Conservation (phyloP, 2,329 filamentous ascomycete genomes). For the Thelonectria rubi region DNA sequence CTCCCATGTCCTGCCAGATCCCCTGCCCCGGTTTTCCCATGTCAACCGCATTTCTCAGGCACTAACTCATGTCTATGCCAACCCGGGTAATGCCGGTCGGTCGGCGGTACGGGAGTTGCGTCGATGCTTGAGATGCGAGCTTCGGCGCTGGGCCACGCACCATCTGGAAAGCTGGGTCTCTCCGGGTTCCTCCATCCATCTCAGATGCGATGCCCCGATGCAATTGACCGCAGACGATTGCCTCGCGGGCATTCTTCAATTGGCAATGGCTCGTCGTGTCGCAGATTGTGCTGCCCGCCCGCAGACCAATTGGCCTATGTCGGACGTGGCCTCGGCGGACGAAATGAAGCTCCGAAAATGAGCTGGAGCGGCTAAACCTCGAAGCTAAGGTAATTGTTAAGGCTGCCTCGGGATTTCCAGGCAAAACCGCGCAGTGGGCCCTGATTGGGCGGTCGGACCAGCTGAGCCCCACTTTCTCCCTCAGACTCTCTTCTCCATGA, state of each 20-base stretch:
- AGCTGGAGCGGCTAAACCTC: conserved; percentile 35
- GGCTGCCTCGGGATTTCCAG: conserved; percentile 51
- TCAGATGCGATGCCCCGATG: conserved; percentile 13
- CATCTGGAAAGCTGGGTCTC: conserved; percentile 8
- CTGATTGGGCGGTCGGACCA: conserved; percentile 49
- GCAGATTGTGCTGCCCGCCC: neutral
- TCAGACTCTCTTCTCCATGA: conserved; percentile 54
- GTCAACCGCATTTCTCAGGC: conserved; percentile 39
- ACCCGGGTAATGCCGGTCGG: conserved; percentile 44
- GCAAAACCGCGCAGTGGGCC: conserved; percentile 49
- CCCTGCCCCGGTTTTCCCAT: conserved; percentile 21
- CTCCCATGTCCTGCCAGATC: conserved; percentile 11
- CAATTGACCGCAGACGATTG: conserved; percentile 30
- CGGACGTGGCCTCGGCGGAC: conserved; percentile 34
- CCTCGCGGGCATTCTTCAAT: conserved; percentile 4
- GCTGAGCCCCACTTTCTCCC: conserved; percentile 51
- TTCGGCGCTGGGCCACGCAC: conserved; percentile 28
- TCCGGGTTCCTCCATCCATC: conserved; percentile 13
- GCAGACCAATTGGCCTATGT: conserved; percentile 11
- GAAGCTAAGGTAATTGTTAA: conserved; percentile 45
- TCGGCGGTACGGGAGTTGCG: conserved; percentile 43
- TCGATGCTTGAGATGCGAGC: conserved; percentile 29
- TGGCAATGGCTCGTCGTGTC: conserved; percentile 13
- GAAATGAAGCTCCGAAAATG: conserved; percentile 35
- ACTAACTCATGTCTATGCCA: conserved; percentile 31